These are phyloP conservation scores for Leptosphaerulina australis DNA, from an alignment of 2,329 filamentous ascomycete genomes.

Conservation along the genomic window DNA sequence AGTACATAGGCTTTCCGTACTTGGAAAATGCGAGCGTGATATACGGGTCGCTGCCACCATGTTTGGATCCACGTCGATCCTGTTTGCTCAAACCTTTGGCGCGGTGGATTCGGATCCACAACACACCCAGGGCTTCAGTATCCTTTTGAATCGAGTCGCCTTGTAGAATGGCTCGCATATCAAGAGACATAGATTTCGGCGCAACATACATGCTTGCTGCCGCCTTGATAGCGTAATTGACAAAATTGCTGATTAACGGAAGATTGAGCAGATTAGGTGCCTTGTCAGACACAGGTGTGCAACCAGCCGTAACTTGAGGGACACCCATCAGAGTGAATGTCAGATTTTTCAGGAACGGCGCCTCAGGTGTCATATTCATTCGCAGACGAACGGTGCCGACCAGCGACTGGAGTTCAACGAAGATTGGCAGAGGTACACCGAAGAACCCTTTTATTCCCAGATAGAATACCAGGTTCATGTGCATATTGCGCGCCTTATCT, in stretches of 20 bases:
- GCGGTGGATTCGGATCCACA: conserved; percentile 91
- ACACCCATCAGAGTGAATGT: conserved; percentile 95
- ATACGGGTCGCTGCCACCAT: conserved; percentile 92
- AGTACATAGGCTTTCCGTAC: conserved; percentile 97
- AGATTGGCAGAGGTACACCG: conserved; percentile 85
- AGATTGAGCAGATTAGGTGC: conserved; percentile 91
- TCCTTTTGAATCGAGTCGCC: conserved; percentile 94
- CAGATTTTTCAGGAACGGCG: conserved; percentile 88
- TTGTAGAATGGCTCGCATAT: conserved; percentile 86
- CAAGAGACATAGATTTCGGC: conserved; percentile 90
- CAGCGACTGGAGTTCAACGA: conserved; percentile 87
- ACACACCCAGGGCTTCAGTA: conserved; percentile 80
- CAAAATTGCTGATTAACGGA: conserved; percentile 92
- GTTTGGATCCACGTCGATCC: conserved; percentile 78
- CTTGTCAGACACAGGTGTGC: conserved; percentile 88
- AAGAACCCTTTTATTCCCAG: conserved; percentile 88
- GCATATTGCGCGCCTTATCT: conserved; percentile 91
- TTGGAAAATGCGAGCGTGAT: conserved; percentile 95
- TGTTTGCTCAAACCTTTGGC: conserved; percentile 90
- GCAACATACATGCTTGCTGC: conserved; percentile 89
- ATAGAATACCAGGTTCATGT: conserved; percentile 95
- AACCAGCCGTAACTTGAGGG: conserved; percentile 86
- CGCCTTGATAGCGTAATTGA: conserved; percentile 90
- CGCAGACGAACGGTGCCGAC: conserved; percentile 85
- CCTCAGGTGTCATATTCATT: conserved; percentile 83